These are phyloP conservation scores for Fusarium pseudonygamai DNA, from an alignment of 2,329 filamentous ascomycete species.

Conservation along the genomic window DNA sequence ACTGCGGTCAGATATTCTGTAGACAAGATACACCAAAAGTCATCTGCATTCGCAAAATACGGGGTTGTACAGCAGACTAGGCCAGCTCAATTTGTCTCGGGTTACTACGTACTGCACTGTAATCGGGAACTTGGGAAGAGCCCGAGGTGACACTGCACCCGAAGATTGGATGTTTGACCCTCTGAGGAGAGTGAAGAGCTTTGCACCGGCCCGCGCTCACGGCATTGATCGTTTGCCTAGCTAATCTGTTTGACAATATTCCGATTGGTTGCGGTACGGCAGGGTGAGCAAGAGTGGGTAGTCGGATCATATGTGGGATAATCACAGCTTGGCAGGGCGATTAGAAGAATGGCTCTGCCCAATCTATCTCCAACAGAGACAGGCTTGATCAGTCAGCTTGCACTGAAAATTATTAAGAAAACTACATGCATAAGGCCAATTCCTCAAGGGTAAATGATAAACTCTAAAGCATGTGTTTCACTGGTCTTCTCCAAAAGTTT, in stretches of 20 bases:
- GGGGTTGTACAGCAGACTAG: constrained; percentile 15
- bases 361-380: constrained; percentile 1
- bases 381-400: not conserved
- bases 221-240: constrained; percentile 14
- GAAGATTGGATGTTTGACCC: not conserved
- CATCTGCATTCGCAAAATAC: not conserved
- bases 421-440: not conserved
- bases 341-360: not conserved
- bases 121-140: not conserved
- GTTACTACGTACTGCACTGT: not conserved
- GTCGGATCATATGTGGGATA: constrained; percentile 27
- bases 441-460: not conserved
- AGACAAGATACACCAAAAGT: not conserved
- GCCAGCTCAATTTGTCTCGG: not conserved
- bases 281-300: constrained; percentile 9
- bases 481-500: not conserved
- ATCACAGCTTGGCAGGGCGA: constrained; percentile 13
- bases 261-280: constrained; percentile 19
- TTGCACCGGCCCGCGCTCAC: constrained; percentile 11
- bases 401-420: not conserved
- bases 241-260: constrained; percentile 17
- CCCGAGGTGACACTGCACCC: constrained; percentile 8
- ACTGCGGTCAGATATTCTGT: constrained; percentile 6
- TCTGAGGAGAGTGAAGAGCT: not conserved
- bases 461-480: not conserved